These are phyloP conservation scores for Thinopyrum obtusiflorum DNA, from an alignment of 202 grass and related monocot genomes.

Conservation along the genomic window DNA sequence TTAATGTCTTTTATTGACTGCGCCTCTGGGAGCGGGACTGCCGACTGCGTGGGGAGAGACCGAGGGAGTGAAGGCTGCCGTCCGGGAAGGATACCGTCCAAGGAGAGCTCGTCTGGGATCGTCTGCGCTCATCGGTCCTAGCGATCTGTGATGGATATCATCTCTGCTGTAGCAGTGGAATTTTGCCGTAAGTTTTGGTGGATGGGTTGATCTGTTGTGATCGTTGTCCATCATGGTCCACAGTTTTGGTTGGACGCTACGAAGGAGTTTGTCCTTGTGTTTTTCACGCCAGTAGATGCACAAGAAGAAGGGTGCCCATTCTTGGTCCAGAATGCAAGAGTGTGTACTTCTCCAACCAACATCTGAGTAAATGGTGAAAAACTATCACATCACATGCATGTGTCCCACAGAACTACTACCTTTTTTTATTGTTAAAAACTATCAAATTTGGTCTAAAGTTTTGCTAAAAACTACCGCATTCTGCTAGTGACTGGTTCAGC, in stretches of 20 bases:
- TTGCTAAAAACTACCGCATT: no score
- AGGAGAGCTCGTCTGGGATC: not conserved
- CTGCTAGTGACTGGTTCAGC: no score
- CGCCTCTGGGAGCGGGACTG: not conserved
- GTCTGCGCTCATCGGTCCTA: not conserved
- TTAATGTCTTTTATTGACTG: not conserved
- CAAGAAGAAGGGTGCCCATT: no score
- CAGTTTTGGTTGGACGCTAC: not conserved
- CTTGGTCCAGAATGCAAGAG: no score
- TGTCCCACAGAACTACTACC: no score
- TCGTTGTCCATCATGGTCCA: not conserved
- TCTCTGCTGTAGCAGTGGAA: not conserved
- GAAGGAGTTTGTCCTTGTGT: not conserved
- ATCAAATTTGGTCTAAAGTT: no score
- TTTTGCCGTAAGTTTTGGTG: not conserved
- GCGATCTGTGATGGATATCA: not conserved
- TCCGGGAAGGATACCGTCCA: no score
- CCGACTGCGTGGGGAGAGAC: not conserved
- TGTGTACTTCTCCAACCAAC: no score
- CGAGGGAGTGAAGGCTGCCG: not conserved
- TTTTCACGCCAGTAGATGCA: not conserved
- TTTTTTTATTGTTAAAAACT: no score
- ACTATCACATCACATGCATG: no score
- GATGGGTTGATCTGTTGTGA: not conserved
- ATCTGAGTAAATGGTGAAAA: no score